Evolutionary conservation across 177 flowering plant species (phyloP).

Genomic region (Vitis hybrid): DNA sequence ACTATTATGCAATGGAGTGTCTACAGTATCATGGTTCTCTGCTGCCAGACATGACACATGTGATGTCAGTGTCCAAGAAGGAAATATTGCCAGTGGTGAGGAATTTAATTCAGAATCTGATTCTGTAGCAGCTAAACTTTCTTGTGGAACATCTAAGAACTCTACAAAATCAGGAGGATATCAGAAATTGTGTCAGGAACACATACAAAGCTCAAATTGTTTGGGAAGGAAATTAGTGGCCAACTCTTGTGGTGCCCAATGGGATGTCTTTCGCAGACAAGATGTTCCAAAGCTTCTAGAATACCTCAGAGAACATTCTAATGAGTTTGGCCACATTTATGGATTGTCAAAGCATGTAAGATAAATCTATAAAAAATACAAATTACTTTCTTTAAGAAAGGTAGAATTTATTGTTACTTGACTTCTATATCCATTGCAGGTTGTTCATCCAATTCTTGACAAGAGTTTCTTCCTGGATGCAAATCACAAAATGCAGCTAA

Average conservation of each 20-base stretch:
- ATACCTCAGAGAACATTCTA: conserved; percentile 54
- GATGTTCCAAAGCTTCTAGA: conserved; percentile 75
- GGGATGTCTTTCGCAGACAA: conserved; percentile 83
- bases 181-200: conserved; percentile 13
- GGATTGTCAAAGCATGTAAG: conserved; percentile 49
- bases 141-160: conserved; percentile 21
- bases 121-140: conserved; percentile 26
- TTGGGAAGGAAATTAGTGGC: conserved; percentile 10
- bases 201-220: conserved; percentile 12
- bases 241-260: conserved; percentile 54
- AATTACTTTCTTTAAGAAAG: background rate
- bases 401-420: conserved; percentile 3
- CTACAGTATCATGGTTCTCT: conserved; percentile 25
- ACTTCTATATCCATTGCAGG: conserved; percentile 35
- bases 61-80: conserved; percentile 17
- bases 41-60: conserved; percentile 4
- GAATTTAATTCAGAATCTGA: conserved; percentile 30
- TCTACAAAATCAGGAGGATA: conserved; percentile 36
- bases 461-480: conserved; percentile 55
- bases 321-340: conserved; percentile 38
- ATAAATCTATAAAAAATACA: background rate
- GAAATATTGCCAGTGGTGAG: conserved; percentile 18
- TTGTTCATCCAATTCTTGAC: conserved; percentile 66
- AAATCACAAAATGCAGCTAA: conserved; percentile 59
- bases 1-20: conserved; percentile 17